Conservation (phyloP, 768 basidiomycete genomes). For the Naematelia encephala region DNA sequence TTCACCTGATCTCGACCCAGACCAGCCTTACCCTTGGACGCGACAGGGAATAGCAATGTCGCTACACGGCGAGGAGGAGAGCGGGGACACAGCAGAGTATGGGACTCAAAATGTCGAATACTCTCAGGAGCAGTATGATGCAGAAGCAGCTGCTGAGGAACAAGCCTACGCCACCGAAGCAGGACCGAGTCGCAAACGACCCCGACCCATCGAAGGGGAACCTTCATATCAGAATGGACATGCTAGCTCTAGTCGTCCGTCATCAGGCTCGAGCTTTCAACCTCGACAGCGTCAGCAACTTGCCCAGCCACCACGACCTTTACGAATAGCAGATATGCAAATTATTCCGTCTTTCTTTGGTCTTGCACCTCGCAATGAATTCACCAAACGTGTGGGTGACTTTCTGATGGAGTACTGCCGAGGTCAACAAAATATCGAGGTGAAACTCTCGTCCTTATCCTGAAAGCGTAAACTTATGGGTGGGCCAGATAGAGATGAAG, state of each 20-base stretch:
- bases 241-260: not conserved
- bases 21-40: slow-evolving; percentile 10
- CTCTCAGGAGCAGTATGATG: not conserved
- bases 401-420: slow-evolving; percentile 38
- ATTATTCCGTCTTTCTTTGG: slow-evolving; percentile 43
- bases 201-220: slow-evolving; percentile 11
- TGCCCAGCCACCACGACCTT: not conserved
- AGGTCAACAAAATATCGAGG: slow-evolving; percentile 43
- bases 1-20: slow-evolving; percentile 35
- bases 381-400: slow-evolving; percentile 40
- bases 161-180: not conserved
- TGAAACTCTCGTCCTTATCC: slow-evolving; percentile 5
- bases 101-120: slow-evolving; percentile 7
- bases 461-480: not conserved
- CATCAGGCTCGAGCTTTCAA: not conserved
- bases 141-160: slow-evolving; percentile 16
- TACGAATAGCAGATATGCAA: slow-evolving; percentile 1
- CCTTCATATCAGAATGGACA: slow-evolving; percentile 10
- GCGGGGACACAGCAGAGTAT: slow-evolving; percentile 8
- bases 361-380: slow-evolving; percentile 42
- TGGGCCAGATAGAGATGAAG: slow-evolving; percentile 45
- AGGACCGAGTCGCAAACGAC: slow-evolving; percentile 32
- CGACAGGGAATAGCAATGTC: slow-evolving; percentile 16
- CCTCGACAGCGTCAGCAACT: not conserved
- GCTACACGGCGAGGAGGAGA: slow-evolving; percentile 5